A percentile compares a stretch with the other conserved stretches of the same genome.
phyloP scores from a whole-genome alignment of 768 basidiomycete species.

The Rubroboletus pulcherrimus region DNA sequence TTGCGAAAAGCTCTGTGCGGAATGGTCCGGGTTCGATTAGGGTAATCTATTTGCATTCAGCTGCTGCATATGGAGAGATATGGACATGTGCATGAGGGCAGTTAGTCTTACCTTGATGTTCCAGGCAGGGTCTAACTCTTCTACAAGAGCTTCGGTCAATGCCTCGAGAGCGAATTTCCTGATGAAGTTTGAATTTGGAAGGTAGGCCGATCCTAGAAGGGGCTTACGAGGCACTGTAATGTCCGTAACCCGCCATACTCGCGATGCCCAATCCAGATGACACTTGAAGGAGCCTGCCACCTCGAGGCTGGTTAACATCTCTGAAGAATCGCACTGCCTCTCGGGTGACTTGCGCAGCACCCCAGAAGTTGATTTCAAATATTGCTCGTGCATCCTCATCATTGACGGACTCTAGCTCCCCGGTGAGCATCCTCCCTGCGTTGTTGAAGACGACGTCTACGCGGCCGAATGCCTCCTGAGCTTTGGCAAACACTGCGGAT shows the following conservation, averaged over 20 bases:
- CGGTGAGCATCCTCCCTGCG: constrained; percentile 27
- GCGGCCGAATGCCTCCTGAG: constrained; percentile 31
- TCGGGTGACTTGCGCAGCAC: constrained; percentile 27
- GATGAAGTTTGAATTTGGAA: not conserved
- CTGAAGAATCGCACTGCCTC: constrained; percentile 35
- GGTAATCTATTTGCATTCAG: constrained; percentile 14
- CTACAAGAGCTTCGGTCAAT: constrained; percentile 20
- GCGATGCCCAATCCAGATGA: constrained; percentile 26
- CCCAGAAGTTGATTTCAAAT: constrained; percentile 40
- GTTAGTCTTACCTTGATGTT: constrained; percentile 16
- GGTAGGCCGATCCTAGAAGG: not conserved
- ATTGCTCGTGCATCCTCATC: constrained; percentile 30
- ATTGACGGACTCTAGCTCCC: constrained; percentile 35
- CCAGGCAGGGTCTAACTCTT: constrained; percentile 14
- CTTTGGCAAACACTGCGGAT: constrained; percentile 6
- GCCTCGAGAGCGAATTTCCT: constrained; percentile 29
- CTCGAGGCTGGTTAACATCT: constrained; percentile 34
- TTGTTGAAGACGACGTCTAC: constrained; percentile 40
- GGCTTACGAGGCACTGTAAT: constrained; percentile 28
- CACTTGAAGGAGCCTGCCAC: constrained; percentile 36
- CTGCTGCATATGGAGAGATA: not conserved
- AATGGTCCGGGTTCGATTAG: constrained; percentile 22
- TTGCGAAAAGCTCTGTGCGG: not conserved
- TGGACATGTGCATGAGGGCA: not conserved
- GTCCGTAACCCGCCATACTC: constrained; percentile 3